A percentile compares a stretch with the other conserved stretches of the same genome.
phyloP scores from a whole-genome alignment of 1,139 yeast species.

The Scheffersomyces quercinus region DNA sequence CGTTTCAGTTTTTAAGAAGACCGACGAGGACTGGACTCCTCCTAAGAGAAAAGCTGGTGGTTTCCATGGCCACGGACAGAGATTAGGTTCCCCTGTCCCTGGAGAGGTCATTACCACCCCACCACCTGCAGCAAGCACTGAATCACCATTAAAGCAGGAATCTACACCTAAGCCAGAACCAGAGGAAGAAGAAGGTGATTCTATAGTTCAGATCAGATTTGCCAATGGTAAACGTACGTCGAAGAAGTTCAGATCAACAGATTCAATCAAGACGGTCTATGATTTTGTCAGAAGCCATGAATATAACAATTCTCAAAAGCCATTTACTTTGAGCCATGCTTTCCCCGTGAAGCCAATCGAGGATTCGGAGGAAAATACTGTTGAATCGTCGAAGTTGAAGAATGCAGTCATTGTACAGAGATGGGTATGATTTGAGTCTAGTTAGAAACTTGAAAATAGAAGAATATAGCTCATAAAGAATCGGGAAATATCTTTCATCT shows the following conservation, averaged over 20 bases:
- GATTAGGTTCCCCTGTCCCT: constrained; percentile 89
- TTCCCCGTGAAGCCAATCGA: constrained; percentile 81
- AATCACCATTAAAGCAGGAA: constrained; percentile 13
- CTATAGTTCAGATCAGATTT: constrained; percentile 78
- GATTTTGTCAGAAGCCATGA: constrained; percentile 59
- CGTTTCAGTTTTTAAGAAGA: constrained; percentile 76
- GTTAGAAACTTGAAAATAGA: background rate
- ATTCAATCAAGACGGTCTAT: constrained; percentile 67
- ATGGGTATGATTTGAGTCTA: constrained; percentile 41
- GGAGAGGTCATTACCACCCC: constrained; percentile 48
- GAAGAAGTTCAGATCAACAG: constrained; percentile 63
- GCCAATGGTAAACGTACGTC: constrained; percentile 77
- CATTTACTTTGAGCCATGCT: constrained; percentile 72
- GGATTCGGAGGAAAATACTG: constrained; percentile 49
- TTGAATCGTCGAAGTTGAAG: constrained; percentile 74
- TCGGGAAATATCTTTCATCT: too few relatives aligned
- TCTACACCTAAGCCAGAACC: constrained; percentile 17
- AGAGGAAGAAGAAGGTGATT: constrained; percentile 58
- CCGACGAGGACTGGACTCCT: constrained; percentile 79
- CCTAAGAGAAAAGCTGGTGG: constrained; percentile 72
- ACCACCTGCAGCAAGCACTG: constrained; percentile 16
- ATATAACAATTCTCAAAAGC: constrained; percentile 42
- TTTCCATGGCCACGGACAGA: constrained; percentile 79
- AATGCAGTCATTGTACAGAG: constrained; percentile 92
- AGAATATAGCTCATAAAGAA: background rate